phyloP scores from a whole-genome alignment of 495 filamentous ascomycete species.

The Penicillium silybi region DNA sequence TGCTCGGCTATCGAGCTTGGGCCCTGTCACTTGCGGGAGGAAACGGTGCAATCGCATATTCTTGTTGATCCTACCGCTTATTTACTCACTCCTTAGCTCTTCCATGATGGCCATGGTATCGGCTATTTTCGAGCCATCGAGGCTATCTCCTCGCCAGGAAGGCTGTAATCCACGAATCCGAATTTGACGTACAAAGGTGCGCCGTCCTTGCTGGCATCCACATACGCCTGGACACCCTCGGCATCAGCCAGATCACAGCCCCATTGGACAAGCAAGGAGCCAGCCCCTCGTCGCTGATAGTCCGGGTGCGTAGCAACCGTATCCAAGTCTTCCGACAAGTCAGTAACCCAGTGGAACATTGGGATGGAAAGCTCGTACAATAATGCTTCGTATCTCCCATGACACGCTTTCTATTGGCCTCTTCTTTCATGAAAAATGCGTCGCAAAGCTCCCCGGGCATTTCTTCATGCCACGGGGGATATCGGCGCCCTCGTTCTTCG shows the following conservation, averaged over 20 bases:
- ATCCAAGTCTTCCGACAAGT: slow-evolving; percentile 36
- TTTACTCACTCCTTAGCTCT: no score
- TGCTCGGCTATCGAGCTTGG: neutral
- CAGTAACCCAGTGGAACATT: neutral
- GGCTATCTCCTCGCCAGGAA: slow-evolving; percentile 10
- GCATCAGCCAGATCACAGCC: slow-evolving; percentile 42
- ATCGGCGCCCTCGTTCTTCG: slow-evolving; percentile 23
- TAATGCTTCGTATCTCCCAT: slow-evolving; percentile 26
- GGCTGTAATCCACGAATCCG: slow-evolving; percentile 32
- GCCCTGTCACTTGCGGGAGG: neutral
- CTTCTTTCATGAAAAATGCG: slow-evolving; percentile 14
- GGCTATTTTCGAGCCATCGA: slow-evolving; percentile 10
- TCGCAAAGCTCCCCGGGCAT: slow-evolving; percentile 16
- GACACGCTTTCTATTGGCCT: slow-evolving; percentile 16
- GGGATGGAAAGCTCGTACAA: slow-evolving; percentile 12
- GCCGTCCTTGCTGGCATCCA: slow-evolving; percentile 31
- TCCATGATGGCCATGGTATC: neutral
- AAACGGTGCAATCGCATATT: no score
- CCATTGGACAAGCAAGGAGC: slow-evolving; percentile 47
- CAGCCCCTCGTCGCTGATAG: slow-evolving; percentile 47
- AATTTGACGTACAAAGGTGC: slow-evolving; percentile 24
- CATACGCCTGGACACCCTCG: slow-evolving; percentile 26
- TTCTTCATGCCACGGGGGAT: slow-evolving; percentile 23
- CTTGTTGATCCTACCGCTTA: no score
- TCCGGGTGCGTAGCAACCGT: slow-evolving; percentile 47